Evolutionary conservation across 768 basidiomycete genomes (phyloP).

Genomic region (Termitomyces sp.): DNA sequence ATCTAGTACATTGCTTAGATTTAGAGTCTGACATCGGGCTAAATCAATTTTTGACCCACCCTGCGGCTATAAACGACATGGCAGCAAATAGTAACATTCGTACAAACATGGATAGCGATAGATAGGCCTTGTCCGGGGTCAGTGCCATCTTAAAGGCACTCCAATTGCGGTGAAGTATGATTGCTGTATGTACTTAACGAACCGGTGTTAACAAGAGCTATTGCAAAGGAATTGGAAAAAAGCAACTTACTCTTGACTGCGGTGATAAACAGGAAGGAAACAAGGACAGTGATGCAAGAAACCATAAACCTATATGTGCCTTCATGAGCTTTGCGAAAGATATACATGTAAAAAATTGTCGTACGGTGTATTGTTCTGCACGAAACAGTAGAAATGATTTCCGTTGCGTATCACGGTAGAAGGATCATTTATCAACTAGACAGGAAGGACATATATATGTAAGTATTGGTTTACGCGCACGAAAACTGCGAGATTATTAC

Average conservation of each 20-base stretch:
- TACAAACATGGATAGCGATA: background rate
- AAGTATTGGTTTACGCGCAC: background rate
- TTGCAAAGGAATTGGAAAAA: background rate
- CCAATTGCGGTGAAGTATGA: background rate
- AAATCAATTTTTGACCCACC: background rate
- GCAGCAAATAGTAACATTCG: background rate
- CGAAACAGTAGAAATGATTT: constrained; percentile 14
- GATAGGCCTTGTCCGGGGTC: background rate
- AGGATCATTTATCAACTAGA: background rate
- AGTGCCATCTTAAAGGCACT: background rate
- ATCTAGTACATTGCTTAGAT: background rate
- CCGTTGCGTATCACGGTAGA: constrained; percentile 5
- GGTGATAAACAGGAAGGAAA: background rate
- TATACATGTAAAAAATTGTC: background rate
- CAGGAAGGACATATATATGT: background rate
- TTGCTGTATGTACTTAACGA: background rate
- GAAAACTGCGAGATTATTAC: background rate
- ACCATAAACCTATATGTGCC: background rate
- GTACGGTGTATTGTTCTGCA: constrained; percentile 10
- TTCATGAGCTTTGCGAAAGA: background rate
- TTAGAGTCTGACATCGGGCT: background rate
- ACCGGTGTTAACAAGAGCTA: background rate
- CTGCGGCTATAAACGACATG: background rate
- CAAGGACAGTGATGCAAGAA: background rate
- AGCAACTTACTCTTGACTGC: background rate